Percentiles rank a stretch among this genome's conserved stretches.
phyloP scores from a whole-genome alignment of 495 filamentous ascomycete genomes.

The Terfezia boudieri region DNA sequence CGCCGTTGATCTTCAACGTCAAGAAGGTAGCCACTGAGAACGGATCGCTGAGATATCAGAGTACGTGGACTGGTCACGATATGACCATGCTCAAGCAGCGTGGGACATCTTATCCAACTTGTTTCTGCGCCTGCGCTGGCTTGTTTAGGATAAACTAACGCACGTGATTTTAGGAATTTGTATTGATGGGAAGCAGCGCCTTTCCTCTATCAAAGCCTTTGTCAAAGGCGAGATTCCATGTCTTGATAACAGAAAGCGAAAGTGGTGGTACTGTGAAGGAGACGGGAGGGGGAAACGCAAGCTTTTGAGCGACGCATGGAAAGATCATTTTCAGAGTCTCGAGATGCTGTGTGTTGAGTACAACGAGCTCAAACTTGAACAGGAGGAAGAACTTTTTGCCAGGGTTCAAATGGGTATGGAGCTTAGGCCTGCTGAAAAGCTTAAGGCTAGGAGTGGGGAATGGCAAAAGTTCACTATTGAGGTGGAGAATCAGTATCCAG shows the following conservation, averaged over 20 bases:
- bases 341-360: conserved; percentile 26
- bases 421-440: conserved; percentile 28
- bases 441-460: conserved; percentile 24
- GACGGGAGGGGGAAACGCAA: not conserved
- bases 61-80: not conserved
- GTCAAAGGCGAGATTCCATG: conserved; percentile 25
- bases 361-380: conserved; percentile 18
- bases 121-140: not conserved
- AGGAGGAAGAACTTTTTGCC: conserved; percentile 29
- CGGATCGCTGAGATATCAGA: conserved; percentile 5
- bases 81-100: too few relatives aligned
- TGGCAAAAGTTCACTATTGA: conserved; percentile 25
- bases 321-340: conserved; percentile 19
- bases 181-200: conserved; percentile 30
- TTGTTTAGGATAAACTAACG: not conserved
- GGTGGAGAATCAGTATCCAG: conserved; percentile 22
- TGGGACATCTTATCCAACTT: too few relatives aligned
- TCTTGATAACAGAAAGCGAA: conserved; percentile 15
- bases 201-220: conserved; percentile 26
- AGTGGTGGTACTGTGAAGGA: conserved; percentile 14
- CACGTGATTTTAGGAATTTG: conserved; percentile 13
- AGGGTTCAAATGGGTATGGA: conserved; percentile 27
- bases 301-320: conserved; percentile 16
- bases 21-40: conserved; percentile 8
- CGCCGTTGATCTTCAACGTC: conserved; percentile 29